Evolutionary conservation across 1,284 basidiomycete genomes (phyloP).

Genomic region (Fereydounia khargensis): DNA sequence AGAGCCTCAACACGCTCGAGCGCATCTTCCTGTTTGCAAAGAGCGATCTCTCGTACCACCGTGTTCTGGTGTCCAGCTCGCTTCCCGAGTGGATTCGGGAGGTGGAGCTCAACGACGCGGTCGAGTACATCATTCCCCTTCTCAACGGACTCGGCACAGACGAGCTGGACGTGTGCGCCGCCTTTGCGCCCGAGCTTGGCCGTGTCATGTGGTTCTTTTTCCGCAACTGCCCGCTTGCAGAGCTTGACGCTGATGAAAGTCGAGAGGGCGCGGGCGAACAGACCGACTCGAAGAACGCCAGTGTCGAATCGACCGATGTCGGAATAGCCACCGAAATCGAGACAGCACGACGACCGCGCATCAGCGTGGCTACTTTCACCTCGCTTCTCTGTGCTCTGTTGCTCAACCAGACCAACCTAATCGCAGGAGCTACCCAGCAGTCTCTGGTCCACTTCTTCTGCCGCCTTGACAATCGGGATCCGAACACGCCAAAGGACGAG

Average conservation of each 20-base stretch:
- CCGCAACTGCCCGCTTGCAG: slow-evolving; percentile 63
- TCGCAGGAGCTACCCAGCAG: slow-evolving; percentile 72
- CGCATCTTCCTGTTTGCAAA: slow-evolving; percentile 90
- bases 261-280: slow-evolving; percentile 22
- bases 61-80: slow-evolving; percentile 68
- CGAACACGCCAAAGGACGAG: slow-evolving; percentile 17
- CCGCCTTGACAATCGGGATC: slow-evolving; percentile 55
- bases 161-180: slow-evolving; percentile 87
- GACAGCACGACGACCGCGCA: slow-evolving; percentile 60
- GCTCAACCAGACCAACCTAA: slow-evolving; percentile 72
- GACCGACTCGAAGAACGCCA: no score
- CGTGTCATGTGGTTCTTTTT: slow-evolving; percentile 92
- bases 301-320: no score
- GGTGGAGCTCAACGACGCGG: slow-evolving; percentile 75
- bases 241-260: slow-evolving; percentile 10
- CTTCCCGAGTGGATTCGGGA: slow-evolving; percentile 55
- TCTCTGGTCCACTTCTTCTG: slow-evolving; percentile 76
- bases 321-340: slow-evolving; percentile 24
- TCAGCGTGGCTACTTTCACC: slow-evolving; percentile 83
- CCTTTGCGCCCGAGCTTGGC: slow-evolving; percentile 78
- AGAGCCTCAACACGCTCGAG: slow-evolving; percentile 71
- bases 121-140: slow-evolving; percentile 89
- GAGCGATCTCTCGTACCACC: slow-evolving; percentile 79
- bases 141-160: slow-evolving; percentile 84
- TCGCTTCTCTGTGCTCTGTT: slow-evolving; percentile 85